These are phyloP conservation scores for Venturia effusa DNA, from an alignment of 2,329 filamentous ascomycete genomes.

Conservation along the genomic window DNA sequence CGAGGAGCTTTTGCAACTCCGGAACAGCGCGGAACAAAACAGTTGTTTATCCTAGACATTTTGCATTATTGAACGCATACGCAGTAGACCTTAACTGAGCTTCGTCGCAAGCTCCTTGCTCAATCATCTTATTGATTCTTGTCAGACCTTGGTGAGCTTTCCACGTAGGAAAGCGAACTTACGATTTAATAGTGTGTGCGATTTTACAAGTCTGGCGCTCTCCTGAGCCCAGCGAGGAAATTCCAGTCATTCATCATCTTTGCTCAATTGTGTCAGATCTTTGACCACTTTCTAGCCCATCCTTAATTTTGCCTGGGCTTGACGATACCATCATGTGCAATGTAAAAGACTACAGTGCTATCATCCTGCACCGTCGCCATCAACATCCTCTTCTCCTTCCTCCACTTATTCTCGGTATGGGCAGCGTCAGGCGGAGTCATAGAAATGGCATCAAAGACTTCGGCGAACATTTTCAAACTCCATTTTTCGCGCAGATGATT, in stretches of 20 bases:
- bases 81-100: too few species aligned
- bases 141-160: too few species aligned
- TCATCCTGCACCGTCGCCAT: slow-evolving; percentile 67
- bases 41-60: too few species aligned
- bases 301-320: slow-evolving; percentile 13
- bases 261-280: not conserved
- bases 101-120: too few species aligned
- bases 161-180: too few species aligned
- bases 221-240: too few species aligned
- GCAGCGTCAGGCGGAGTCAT: slow-evolving; percentile 31
- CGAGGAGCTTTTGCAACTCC: too few species aligned
- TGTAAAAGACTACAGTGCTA: slow-evolving; percentile 75
- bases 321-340: slow-evolving; percentile 10
- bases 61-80: too few species aligned
- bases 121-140: too few species aligned
- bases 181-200: not conserved
- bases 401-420: slow-evolving; percentile 27
- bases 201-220: too few species aligned
- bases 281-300: not conserved
- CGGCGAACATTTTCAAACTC: slow-evolving; percentile 54
- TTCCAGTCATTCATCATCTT: not conserved
- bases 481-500: slow-evolving; percentile 63
- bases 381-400: slow-evolving; percentile 54
- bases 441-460: slow-evolving; percentile 52
- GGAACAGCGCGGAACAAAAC: too few species aligned